A percentile compares a stretch with the other conserved stretches of the same genome.
Conservation (phyloP, 345 rosid species). For the Chamaenerion angustifolium region DNA sequence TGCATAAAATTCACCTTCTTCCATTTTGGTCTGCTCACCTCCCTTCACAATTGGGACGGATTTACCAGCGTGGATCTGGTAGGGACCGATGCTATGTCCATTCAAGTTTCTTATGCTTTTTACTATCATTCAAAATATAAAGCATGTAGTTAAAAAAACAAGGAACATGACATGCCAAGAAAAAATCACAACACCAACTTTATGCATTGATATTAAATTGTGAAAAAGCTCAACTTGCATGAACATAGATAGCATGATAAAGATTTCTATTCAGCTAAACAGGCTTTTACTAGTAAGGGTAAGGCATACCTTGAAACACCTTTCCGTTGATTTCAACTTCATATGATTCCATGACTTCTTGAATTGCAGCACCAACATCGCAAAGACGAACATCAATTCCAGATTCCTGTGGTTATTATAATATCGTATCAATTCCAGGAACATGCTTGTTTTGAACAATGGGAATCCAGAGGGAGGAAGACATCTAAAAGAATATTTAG, state of each 20-base stretch:
- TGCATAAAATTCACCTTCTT: slow-evolving; percentile 93
- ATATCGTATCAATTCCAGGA: background rate
- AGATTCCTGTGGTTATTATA: slow-evolving; percentile 46
- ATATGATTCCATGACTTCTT: slow-evolving; percentile 95
- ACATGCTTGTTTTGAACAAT: background rate
- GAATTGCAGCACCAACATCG: slow-evolving; percentile 96
- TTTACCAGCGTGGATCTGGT: slow-evolving; percentile 94
- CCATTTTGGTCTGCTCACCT: slow-evolving; percentile 97
- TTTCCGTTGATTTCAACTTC: slow-evolving; percentile 98
- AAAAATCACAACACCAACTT: no score
- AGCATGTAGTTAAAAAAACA: background rate
- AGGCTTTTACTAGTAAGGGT: background rate
- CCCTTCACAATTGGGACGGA: slow-evolving; percentile 92
- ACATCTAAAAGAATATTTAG: no score
- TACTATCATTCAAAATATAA: slow-evolving; percentile 22
- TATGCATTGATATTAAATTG: no score
- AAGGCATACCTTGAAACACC: slow-evolving; percentile 64
- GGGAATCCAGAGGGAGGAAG: no score
- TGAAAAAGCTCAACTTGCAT: no score
- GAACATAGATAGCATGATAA: no score
- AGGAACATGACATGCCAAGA: no score
- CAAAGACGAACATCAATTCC: slow-evolving; percentile 94
- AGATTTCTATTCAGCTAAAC: background rate
- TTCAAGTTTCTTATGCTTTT: slow-evolving; percentile 84
- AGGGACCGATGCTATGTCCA: slow-evolving; percentile 75